Base-by-base conservation (phyloP, 1,284 basidiomycete species). In the Volvariella surrecta region DNA sequence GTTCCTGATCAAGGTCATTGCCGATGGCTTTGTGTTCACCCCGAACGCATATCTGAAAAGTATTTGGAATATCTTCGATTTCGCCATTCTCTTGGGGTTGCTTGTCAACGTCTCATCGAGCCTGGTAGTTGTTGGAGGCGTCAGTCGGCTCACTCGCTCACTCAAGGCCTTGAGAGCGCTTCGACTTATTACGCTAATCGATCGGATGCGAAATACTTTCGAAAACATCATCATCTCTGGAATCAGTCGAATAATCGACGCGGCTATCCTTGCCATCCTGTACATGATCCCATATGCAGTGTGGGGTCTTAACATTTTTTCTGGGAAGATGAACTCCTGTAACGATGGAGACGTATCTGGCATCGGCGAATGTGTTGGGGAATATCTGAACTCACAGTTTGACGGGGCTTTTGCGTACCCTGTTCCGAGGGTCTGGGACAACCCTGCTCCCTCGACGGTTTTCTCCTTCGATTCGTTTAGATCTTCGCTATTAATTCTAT, bases 251-350 rank as follows among this genome's bases (percentile, higher is more conserved):
- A 94, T 99, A 49, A 52, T 96, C 43, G 92, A 97, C 53, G 95
- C 95, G 0, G 89, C 86, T 0, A 63, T 97, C 42, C 78, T 99
- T n/a, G 91, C 94, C 38, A 78, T 96, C 42, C 73, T 98, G 40
- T 93, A 98, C 66, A 85, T 98, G 74, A 89, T 99, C 51, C 95
- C 95, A 0, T 98, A 93, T 57, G 94, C 95, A 3, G 84, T 97
- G 1, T 98, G 95, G 94, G 95, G 93, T 3, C 76, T 93, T 47
- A 97, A 95, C 55, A 88, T 98, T 58, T 98, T 98, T 62, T 71
- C 82, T 1, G 92, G 92, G 4, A 66, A 83, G 47, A 80, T 95
- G 63, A 92, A 87, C 59, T 62, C 69, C 38, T 99, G 95, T 70
- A 98, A 91, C 57, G 93, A 98, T 56, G 58, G 46, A 13, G 61